phyloP scores from a whole-genome alignment of 495 filamentous ascomycete species.

The Cryomyces minteri region DNA sequence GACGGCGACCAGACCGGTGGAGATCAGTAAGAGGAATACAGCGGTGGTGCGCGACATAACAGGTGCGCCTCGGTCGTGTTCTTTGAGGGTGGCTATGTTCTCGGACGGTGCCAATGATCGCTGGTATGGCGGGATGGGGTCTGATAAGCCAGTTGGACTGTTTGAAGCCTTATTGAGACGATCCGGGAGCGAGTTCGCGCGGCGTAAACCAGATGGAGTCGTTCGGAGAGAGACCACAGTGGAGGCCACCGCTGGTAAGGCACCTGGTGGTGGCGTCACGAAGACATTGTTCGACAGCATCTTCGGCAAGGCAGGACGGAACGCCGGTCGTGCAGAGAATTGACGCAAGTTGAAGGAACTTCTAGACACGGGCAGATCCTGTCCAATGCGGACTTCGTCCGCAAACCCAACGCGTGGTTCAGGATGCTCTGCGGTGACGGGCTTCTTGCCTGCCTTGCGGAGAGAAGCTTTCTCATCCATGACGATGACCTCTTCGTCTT shows the following conservation, averaged over 20 bases:
- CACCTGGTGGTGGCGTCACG: conserved; percentile 13
- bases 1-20: conserved; percentile 62
- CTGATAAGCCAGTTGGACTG: conserved; percentile 10
- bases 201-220: conserved; percentile 41
- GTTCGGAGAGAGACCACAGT: conserved; percentile 2
- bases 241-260: conserved; percentile 2
- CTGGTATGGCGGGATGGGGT: conserved; percentile 9
- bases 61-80: conserved; percentile 11
- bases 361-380: conserved; percentile 10
- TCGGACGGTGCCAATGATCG: neutral
- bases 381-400: conserved; percentile 8
- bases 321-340: conserved; percentile 25
- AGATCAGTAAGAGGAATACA: conserved; percentile 51
- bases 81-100: conserved; percentile 11
- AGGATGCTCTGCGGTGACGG: neutral
- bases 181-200: conserved; percentile 65
- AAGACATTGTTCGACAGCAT: conserved; percentile 51
- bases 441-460: neutral
- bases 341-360: conserved; percentile 27
- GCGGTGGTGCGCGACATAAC: conserved; percentile 58
- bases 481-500: neutral
- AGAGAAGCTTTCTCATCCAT: neutral
- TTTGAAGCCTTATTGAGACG: conserved; percentile 32
- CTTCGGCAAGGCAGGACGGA: conserved; percentile 37
- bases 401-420: conserved; percentile 15